phyloP scores from a whole-genome alignment of 306 rosid species.

The Malus orientalis region DNA sequence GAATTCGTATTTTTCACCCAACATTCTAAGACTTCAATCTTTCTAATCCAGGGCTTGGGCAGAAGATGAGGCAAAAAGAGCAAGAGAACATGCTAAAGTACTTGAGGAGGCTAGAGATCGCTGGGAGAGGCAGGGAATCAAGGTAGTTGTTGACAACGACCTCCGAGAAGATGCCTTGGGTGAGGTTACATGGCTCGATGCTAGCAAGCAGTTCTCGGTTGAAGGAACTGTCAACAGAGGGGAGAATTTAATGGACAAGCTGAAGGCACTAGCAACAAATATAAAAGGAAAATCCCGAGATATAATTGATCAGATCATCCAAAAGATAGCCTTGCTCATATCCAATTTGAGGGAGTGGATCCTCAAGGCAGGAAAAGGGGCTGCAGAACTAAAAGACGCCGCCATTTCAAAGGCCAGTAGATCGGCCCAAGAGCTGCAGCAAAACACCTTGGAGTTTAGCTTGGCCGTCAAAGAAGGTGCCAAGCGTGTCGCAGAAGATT shows the following conservation, averaged over 20 bases:
- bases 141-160: constrained; percentile 77
- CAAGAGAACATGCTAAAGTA: constrained; percentile 77
- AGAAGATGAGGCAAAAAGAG: constrained; percentile 94
- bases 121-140: constrained; percentile 96
- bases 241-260: constrained; percentile 56
- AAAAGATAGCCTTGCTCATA: constrained; percentile 40
- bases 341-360: constrained; percentile 58
- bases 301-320: constrained; percentile 45
- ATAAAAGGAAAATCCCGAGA: constrained; percentile 62
- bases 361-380: constrained; percentile 41
- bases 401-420: constrained; percentile 41
- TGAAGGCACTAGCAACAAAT: constrained; percentile 50
- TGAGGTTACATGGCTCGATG: constrained; percentile 74
- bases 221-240: constrained; percentile 68
- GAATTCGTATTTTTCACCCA: neutral
- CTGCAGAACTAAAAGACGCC: constrained; percentile 43
- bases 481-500: constrained; percentile 70
- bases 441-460: constrained; percentile 47
- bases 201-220: constrained; percentile 54
- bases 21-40: neutral
- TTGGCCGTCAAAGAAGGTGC: constrained; percentile 56
- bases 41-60: constrained; percentile 75
- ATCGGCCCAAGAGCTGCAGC: constrained; percentile 60
- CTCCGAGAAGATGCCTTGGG: constrained; percentile 74
- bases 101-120: constrained; percentile 93